phyloP scores from a whole-genome alignment of 2,329 filamentous ascomycete genomes.

The Paraphoma chrysanthemicola region DNA sequence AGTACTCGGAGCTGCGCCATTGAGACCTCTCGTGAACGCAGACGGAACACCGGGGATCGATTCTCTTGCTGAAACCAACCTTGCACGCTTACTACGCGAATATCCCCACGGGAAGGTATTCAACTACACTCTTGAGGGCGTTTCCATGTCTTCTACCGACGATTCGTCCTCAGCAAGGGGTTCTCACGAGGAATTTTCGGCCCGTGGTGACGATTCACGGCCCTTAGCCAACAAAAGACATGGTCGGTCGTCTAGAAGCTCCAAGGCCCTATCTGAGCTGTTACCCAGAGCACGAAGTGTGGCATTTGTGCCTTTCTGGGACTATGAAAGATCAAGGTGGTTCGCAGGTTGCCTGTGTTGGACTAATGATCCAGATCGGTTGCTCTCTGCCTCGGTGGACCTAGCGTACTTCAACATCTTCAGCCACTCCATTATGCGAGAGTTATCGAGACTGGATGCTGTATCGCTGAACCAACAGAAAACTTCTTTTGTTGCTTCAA shows the following conservation, averaged over 20 bases:
- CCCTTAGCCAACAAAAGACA: not conserved
- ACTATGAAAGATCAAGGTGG: conserved; percentile 46
- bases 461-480: conserved; percentile 55
- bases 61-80: not conserved
- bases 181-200: not conserved
- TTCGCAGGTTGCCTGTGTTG: conserved; percentile 47
- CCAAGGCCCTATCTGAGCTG: not conserved
- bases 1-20: not conserved
- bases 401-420: conserved; percentile 45
- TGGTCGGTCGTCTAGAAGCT: not conserved
- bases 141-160: conserved; percentile 3
- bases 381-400: conserved; percentile 38
- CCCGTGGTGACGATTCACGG: not conserved
- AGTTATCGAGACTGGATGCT: conserved; percentile 62
- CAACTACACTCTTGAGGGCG: not conserved
- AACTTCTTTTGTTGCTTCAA: conserved; percentile 59
- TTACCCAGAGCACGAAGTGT: conserved; percentile 37
- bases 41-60: not conserved
- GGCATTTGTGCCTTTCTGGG: conserved; percentile 49
- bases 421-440: conserved; percentile 62
- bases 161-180: not conserved
- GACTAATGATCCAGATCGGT: conserved; percentile 38
- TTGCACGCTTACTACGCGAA: conserved; percentile 1
- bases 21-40: not conserved
- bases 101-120: conserved; percentile 1